These are phyloP conservation scores for Venturia aucupariae DNA, from an alignment of 2,329 filamentous ascomycete genomes.

Conservation along the genomic window DNA sequence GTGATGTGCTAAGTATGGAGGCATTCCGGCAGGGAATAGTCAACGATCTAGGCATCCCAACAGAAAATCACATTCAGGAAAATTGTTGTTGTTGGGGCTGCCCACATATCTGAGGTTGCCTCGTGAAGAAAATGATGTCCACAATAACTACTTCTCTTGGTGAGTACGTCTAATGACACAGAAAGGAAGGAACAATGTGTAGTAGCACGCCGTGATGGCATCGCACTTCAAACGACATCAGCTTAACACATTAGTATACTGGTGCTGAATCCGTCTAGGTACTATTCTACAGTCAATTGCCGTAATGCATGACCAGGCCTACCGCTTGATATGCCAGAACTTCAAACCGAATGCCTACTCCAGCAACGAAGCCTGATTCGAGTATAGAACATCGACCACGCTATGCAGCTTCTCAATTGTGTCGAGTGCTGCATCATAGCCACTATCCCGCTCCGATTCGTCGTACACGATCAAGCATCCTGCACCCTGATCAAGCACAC, in stretches of 20 bases:
- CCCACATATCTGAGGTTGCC: too few relatives aligned
- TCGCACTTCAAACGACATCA: not conserved
- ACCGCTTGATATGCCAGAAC: not conserved
- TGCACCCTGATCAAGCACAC: conserved; percentile 93
- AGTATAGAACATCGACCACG: conserved; percentile 95
- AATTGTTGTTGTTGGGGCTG: too few relatives aligned
- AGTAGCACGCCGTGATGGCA: not conserved
- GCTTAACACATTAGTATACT: not conserved
- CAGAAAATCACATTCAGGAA: too few relatives aligned
- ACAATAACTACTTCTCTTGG: too few relatives aligned
- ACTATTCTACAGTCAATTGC: conserved; percentile 7
- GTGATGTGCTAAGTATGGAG: too few relatives aligned
- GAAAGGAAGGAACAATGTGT: too few relatives aligned
- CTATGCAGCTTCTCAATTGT: conserved; percentile 96
- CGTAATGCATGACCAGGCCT: not conserved
- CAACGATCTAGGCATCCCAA: too few relatives aligned
- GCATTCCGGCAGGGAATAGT: too few relatives aligned
- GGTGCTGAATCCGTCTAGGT: not conserved
- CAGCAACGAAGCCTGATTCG: conserved; percentile 90
- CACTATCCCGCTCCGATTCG: conserved; percentile 85
- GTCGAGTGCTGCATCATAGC: conserved; percentile 85
- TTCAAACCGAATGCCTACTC: conserved; percentile 46
- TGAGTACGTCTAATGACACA: too few relatives aligned
- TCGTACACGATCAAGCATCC: conserved; percentile 96
- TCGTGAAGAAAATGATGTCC: too few relatives aligned